Evolutionary conservation across 805 yeast species (phyloP).

Genomic region (Tetrapisispora taiwanensis): DNA sequence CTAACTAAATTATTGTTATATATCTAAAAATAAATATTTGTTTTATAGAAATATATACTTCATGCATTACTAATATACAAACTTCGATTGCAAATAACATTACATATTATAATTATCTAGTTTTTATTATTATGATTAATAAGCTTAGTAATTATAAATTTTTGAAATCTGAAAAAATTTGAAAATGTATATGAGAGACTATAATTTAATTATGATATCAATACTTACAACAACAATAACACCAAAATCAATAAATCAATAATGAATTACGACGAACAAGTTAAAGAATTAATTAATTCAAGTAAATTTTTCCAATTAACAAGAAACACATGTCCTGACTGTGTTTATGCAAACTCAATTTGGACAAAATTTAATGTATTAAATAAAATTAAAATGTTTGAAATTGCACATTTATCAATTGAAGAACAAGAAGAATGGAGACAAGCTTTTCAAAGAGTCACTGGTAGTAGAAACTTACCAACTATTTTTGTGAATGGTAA

Average conservation of each 20-base stretch:
- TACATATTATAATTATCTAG: too few species aligned
- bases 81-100: too few species aligned
- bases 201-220: too few species aligned
- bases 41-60: too few species aligned
- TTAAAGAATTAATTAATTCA: slow-evolving; percentile 36
- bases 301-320: slow-evolving; percentile 49
- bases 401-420: slow-evolving; percentile 27
- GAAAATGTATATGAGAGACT: too few species aligned
- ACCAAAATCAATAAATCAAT: background rate
- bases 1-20: too few species aligned
- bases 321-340: slow-evolving; percentile 74
- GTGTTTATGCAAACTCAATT: slow-evolving; percentile 49
- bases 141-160: too few species aligned
- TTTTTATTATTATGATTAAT: too few species aligned
- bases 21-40: too few species aligned
- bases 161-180: too few species aligned
- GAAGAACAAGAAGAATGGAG: slow-evolving; percentile 26
- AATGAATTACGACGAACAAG: slow-evolving; percentile 22
- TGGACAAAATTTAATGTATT: slow-evolving; percentile 44
- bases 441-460: slow-evolving; percentile 24
- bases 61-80: too few species aligned
- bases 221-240: too few species aligned
- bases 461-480: slow-evolving; percentile 28
- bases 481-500: slow-evolving; percentile 27
- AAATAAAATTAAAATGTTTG: slow-evolving; percentile 45